Conservation (phyloP, 192 early-diverging fungal genomes). For the Coemansia sp. region DNA sequence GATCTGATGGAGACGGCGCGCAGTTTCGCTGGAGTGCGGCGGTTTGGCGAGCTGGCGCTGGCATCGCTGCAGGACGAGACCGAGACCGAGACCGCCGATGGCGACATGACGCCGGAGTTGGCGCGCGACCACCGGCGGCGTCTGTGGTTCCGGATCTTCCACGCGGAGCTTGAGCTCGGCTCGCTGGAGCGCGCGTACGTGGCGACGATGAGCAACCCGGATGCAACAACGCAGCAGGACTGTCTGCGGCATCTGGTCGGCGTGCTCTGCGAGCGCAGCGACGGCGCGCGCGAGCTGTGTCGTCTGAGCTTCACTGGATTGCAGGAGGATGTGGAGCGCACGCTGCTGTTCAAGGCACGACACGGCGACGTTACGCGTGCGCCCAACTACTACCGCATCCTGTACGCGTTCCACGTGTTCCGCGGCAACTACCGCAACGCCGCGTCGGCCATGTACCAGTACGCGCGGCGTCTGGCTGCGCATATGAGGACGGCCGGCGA, state of each 20-base stretch:
- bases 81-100: conserved; percentile 10
- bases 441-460: conserved; percentile 58
- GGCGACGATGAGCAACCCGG: conserved; percentile 53
- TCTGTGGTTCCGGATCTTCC: conserved; percentile 56
- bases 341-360: conserved; percentile 53
- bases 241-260: conserved; percentile 52
- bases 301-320: conserved; percentile 43
- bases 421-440: conserved; percentile 58
- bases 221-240: conserved; percentile 35
- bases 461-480: conserved; percentile 35
- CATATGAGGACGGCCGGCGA: conserved; percentile 24
- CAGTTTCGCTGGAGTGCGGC: conserved; percentile 5
- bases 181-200: conserved; percentile 49
- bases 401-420: conserved; percentile 56
- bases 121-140: conserved; percentile 15
- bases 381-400: conserved; percentile 53
- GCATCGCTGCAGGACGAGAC: conserved; percentile 24
- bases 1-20: conserved; percentile 37
- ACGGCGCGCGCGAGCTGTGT: conserved; percentile 40
- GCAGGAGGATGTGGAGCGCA: conserved; percentile 52
- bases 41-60: conserved; percentile 41
- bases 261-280: conserved; percentile 50
- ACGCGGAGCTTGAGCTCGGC: conserved; percentile 40
- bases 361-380: conserved; percentile 36
- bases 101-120: conserved; percentile 2